Conservation (phyloP, 345 rosid genomes). For the Gynandropsis gynandra region DNA sequence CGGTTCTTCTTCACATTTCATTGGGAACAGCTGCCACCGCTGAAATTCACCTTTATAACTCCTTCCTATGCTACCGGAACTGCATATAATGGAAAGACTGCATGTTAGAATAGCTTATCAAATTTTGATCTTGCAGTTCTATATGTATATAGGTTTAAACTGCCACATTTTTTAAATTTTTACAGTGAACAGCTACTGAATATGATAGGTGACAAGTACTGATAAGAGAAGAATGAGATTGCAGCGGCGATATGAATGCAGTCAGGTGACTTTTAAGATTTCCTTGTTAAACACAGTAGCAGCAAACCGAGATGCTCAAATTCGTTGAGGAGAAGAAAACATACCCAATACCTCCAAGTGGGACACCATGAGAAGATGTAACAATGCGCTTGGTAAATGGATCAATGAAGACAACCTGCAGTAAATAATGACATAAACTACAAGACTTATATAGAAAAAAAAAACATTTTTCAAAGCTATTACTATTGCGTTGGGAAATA, state of each 20-base stretch:
- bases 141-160: too few relatives aligned
- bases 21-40: slow-evolving; percentile 77
- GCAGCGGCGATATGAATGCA: too few relatives aligned
- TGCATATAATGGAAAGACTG: slow-evolving; percentile 18
- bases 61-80: slow-evolving; percentile 89
- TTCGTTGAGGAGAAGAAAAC: slow-evolving; percentile 21
- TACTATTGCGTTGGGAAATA: slow-evolving; percentile 3
- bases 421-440: slow-evolving; percentile 12
- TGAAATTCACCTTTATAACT: slow-evolving; percentile 87
- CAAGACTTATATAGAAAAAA: not conserved
- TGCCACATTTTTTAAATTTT: not conserved
- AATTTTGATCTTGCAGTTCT: not conserved
- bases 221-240: too few relatives aligned
- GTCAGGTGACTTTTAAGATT: too few relatives aligned
- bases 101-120: not conserved
- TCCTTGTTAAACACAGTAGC: not conserved
- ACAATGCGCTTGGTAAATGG: slow-evolving; percentile 54
- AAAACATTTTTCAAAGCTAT: slow-evolving; percentile 12
- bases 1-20: slow-evolving; percentile 63
- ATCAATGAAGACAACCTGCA: slow-evolving; percentile 46
- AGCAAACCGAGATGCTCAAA: not conserved
- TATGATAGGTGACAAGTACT: too few relatives aligned
- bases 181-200: not conserved
- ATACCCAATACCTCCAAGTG: slow-evolving; percentile 88
- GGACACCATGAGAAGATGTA: slow-evolving; percentile 66